Base-by-base conservation (phyloP, 768 basidiomycete species). In the Cystofilobasidium capitatum region DNA sequence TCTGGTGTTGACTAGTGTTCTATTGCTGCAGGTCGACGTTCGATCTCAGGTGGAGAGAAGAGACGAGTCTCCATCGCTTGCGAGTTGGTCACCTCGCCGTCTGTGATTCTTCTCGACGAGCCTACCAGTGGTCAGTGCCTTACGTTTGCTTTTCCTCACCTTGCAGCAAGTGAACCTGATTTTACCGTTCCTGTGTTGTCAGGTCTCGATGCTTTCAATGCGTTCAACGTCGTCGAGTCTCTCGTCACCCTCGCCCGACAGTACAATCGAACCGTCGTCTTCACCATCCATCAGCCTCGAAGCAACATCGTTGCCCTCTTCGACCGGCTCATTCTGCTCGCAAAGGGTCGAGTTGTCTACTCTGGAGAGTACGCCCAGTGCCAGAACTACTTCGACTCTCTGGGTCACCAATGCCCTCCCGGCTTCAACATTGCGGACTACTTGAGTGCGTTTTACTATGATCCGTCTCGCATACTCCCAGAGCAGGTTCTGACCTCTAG, bases 361-460 rank as follows among this genome's bases (percentile, higher is more conserved):
- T 87, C 88, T 3, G 91, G 92, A 16, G 86, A 86, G 70, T 83
- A 86, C 37, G 75, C 79, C 0, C 83, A 82, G 68, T 91, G 89
- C 74, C 87, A 89, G 64, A 83, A 83, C 2, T 91, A 96, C 78
- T 88, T 98, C 69, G 81, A 83, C 35, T 80, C 79, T 7, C 85
- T 92, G 58, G 92, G 88, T 0, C 82, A 85, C 66, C 83, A 86
- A 0, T 99, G 96, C 74, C 96, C 96, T 7, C 80, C 85, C 13
- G 96, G 94, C 0, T 98, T 92, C 77, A 99, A 99, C 75, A 89
- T 98, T 71, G 96, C 94, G 0, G 96, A 99, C 78, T 97, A 85
- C 78, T 79, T 98, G 65, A 97, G 92, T 93, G 75, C 63, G 88
- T 82, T 47, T 29, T 69, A 45, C 37, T 24, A 31, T 14, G 16